Percentiles rank a stretch among this genome's conserved stretches.
phyloP scores from a whole-genome alignment of 1,284 basidiomycete species.

The Apiotrichum brassicae region DNA sequence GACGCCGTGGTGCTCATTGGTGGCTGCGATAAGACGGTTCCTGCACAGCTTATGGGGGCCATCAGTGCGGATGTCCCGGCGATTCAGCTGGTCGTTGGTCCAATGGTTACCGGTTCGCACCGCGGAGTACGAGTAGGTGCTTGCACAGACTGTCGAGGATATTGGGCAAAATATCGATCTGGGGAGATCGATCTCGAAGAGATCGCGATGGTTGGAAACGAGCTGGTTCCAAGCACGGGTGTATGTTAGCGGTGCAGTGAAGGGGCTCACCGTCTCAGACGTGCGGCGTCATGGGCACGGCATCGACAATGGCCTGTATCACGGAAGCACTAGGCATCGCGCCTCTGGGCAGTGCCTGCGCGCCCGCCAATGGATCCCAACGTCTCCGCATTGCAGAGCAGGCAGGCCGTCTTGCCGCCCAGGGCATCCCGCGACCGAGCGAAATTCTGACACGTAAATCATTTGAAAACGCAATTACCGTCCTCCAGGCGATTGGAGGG shows the following conservation, averaged over 20 bases:
- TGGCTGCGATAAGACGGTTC: constrained; percentile 46
- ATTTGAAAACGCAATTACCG: constrained; percentile 49
- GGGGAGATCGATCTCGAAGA: constrained; percentile 43
- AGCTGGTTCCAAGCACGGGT: constrained; percentile 40
- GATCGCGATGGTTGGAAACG: constrained; percentile 37
- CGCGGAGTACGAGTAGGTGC: constrained; percentile 39
- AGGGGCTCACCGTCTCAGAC: constrained; percentile 22
- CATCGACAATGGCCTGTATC: constrained; percentile 45
- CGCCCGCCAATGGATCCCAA: constrained; percentile 37
- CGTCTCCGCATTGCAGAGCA: constrained; percentile 40
- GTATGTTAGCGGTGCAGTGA: constrained; percentile 17
- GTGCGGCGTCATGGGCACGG: constrained; percentile 45
- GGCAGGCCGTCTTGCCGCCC: constrained; percentile 26
- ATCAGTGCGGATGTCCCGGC: constrained; percentile 41
- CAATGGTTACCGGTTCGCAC: constrained; percentile 43
- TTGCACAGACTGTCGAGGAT: constrained; percentile 42
- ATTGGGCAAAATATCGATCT: constrained; percentile 41
- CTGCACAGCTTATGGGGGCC: constrained; percentile 44
- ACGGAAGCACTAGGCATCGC: constrained; percentile 41
- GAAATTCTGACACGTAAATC: constrained; percentile 46
- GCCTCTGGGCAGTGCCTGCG: constrained; percentile 38
- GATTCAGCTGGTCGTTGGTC: constrained; percentile 41
- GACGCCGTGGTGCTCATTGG: constrained; percentile 43
- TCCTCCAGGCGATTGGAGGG: constrained; percentile 48
- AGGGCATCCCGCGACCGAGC: constrained; percentile 31